Percentiles rank a stretch among this genome's conserved stretches.
Conservation (phyloP, 441 rosid species). For the Corymbia citriodora region DNA sequence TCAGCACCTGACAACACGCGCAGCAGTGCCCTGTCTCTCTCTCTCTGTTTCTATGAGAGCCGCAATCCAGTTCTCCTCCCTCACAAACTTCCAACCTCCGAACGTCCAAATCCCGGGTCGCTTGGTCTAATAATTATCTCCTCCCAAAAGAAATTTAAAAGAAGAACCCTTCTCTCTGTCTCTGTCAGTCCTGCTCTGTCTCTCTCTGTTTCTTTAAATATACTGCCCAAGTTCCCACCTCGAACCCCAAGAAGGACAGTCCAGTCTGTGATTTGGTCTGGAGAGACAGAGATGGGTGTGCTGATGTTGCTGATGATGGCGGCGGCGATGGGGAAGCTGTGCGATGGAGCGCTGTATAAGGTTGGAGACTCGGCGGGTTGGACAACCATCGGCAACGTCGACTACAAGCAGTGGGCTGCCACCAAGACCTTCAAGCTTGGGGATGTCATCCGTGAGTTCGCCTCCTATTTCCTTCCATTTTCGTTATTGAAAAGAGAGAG, state of each 20-base stretch:
- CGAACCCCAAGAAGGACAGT: background rate
- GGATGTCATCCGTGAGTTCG: slow-evolving; percentile 52
- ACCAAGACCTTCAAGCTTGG: slow-evolving; percentile 65
- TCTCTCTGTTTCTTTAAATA: background rate
- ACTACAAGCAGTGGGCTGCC: slow-evolving; percentile 86
- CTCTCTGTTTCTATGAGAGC: background rate
- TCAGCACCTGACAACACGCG: background rate
- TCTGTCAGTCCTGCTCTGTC: background rate
- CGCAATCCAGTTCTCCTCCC: background rate
- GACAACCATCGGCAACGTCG: slow-evolving; percentile 78
- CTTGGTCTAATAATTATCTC: background rate
- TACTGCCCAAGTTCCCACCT: background rate
- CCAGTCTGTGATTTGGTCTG: background rate
- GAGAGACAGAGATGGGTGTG: background rate
- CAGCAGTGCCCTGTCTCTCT: background rate
- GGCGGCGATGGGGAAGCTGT: slow-evolving; percentile 9
- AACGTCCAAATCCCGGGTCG: background rate
- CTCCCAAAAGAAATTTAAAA: background rate
- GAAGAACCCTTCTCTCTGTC: background rate
- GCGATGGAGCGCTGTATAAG: slow-evolving; percentile 51
- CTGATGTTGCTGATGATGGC: background rate
- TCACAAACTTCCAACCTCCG: background rate
- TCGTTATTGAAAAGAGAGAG: background rate
- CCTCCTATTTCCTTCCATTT: background rate
- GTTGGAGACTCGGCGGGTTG: slow-evolving; percentile 89